Evolutionary conservation across 2,329 filamentous ascomycete genomes (phyloP), one percentile per base, ranked within the genome.

Genomic region (Penicillium sumatraense): DNA sequence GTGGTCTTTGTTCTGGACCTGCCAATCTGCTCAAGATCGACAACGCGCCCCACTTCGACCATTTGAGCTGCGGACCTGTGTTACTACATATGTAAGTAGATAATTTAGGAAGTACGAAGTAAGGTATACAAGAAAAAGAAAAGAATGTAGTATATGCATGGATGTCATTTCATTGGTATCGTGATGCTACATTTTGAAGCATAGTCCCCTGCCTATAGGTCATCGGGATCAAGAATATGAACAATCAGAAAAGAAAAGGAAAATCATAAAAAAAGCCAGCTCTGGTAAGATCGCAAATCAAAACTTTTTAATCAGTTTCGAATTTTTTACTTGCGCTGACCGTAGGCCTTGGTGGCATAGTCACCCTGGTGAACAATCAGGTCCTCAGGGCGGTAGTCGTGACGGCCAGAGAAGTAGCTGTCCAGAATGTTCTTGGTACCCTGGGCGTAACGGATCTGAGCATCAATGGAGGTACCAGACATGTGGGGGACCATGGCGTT

Each of bases 401-500:
- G 80, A 73, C 86, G 88, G 68, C 93, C 93, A 64, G 83, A 86
- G 75, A 96, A 90, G 85, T 98, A 99, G 78, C 88, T 92, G 64
- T 93, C 83, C 57, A 99, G 83, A 73, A 99, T 98, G 64, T 83
- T 78, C 89, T 97, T 96, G 77, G 86, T 89, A 68, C 92, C 92
- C 62, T 88, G 82, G 69, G 92, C 91, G 74, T 96, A 96, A 64
- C 92, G 87, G 80, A 91, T 88, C 84, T 99, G 95, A 56, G 95
- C 95, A 74, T 99, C 95, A 73, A 99, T 89, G n/a, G 93, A 96
- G 56, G 93, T 98, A 74, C 95, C 95, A 11, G 92, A 96, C 91
- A 98, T 96, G 87, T 98, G 95, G 54, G 95, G 91, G 57, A 97
- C 93, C 90, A 95, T 99, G 80, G 93, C 95, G 81, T 98, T 98